A percentile compares a stretch with the other conserved stretches of the same genome.
phyloP scores from a whole-genome alignment of 2,329 filamentous ascomycete species.

The Thelonectria olida region DNA sequence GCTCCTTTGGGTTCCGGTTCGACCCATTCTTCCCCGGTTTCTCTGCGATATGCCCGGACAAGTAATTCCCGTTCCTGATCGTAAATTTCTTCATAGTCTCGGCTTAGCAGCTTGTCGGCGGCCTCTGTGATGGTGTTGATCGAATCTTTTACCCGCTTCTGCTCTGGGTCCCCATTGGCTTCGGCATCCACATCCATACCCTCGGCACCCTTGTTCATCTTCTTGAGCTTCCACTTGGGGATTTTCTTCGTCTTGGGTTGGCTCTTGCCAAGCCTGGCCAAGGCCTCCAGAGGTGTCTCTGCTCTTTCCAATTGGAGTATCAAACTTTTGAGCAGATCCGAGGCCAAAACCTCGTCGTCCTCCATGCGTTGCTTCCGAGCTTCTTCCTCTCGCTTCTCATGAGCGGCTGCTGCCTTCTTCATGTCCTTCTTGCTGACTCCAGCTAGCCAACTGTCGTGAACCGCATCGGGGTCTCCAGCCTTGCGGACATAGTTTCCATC shows the following conservation, averaged over 20 bases:
- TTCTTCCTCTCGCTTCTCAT: constrained; percentile 85
- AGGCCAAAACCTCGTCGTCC: constrained; percentile 78
- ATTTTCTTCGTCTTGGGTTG: constrained; percentile 68
- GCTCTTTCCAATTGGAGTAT: constrained; percentile 79
- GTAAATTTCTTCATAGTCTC: constrained; percentile 91
- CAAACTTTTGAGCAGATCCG: constrained; percentile 77
- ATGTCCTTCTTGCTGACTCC: constrained; percentile 95
- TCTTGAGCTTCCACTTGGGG: constrained; percentile 77
- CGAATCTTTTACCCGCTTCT: constrained; percentile 73
- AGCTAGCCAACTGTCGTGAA: constrained; percentile 92
- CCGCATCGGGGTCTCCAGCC: constrained; percentile 85
- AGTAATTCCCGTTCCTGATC: constrained; percentile 86
- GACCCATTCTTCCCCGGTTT: constrained; percentile 87
- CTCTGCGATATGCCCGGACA: constrained; percentile 81
- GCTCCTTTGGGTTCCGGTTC: constrained; percentile 52
- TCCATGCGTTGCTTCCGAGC: constrained; percentile 74
- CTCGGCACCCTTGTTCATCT: constrained; percentile 63
- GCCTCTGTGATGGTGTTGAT: constrained; percentile 89
- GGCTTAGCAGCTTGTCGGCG: constrained; percentile 84
- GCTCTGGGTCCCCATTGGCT: constrained; percentile 69
- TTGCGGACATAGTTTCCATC: constrained; percentile 91
- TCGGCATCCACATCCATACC: constrained; percentile 76
- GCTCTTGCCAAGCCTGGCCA: constrained; percentile 80
- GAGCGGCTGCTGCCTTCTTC: constrained; percentile 84
- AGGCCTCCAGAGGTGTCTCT: constrained; percentile 88